These are phyloP conservation scores for Petrea volubilis DNA, from an alignment of 257 asterid species.

Conservation along the genomic window DNA sequence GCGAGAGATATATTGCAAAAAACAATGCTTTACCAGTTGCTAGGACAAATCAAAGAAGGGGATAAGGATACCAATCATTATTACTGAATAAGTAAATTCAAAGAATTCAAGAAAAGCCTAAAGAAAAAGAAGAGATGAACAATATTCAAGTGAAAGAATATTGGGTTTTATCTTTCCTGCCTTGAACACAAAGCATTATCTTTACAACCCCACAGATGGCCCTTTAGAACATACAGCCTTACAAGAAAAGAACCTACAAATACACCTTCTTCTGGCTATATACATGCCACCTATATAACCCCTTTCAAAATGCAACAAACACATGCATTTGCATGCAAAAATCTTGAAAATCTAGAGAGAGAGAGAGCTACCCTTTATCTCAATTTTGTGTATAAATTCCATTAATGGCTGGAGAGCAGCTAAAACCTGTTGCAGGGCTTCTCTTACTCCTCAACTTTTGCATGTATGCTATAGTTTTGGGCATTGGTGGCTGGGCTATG, in stretches of 20 bases:
- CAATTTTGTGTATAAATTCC: not conserved
- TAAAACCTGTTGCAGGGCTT: slow-evolving; percentile 59
- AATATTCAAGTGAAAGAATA: slow-evolving; percentile 28
- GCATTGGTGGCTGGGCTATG: slow-evolving; percentile 82
- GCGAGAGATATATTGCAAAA: not conserved
- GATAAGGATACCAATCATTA: not conserved
- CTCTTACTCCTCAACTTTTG: slow-evolving; percentile 84
- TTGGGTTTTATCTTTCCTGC: slow-evolving; percentile 40
- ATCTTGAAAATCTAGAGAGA: not conserved
- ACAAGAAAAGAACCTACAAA: slow-evolving; percentile 73
- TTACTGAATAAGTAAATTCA: not conserved
- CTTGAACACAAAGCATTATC: slow-evolving; percentile 56
- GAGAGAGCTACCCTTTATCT: not conserved
- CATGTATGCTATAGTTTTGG: slow-evolving; percentile 71
- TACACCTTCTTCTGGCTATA: slow-evolving; percentile 13
- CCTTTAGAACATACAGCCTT: slow-evolving; percentile 51
- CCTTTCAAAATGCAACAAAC: slow-evolving; percentile 10
- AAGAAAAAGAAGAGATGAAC: not conserved
- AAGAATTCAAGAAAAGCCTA: not conserved
- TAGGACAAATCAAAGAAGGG: not conserved
- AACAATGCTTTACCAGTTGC: not conserved
- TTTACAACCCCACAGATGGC: slow-evolving; percentile 49
- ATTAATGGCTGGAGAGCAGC: slow-evolving; percentile 56
- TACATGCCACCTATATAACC: slow-evolving; percentile 32
- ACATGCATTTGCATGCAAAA: slow-evolving; percentile 21